Base-by-base conservation (phyloP, 768 basidiomycete genomes). In the Auriscalpium microsporum region DNA sequence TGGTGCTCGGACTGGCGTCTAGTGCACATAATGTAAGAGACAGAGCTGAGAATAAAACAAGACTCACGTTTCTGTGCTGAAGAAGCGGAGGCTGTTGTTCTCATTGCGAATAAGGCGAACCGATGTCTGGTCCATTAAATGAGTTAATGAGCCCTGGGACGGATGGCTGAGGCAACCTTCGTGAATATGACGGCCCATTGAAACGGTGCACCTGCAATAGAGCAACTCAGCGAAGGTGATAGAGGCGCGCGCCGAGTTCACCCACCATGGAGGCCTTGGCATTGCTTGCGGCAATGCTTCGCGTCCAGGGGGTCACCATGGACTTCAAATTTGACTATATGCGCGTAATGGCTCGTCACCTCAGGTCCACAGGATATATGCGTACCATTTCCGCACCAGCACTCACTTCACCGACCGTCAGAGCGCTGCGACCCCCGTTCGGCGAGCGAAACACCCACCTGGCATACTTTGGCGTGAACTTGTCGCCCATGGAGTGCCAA, bases 121-220 rank as follows among this genome's bases (percentile, higher is more conserved):
- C 10, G 67, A 69, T 2, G 69, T 70, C 66, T 67, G 44, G 8
- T 19, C 5, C 21, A 42, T 28, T 38, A 51, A 47, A 45, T 53
- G 17, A 48, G 16, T 52, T 21, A 10, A 23, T 42, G 10, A 35
- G 33, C 11, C 14, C 10, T 37, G 35, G 7, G 4, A 36, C 7
- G 8, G 10, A 16, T 11, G 17, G 36, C 10, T 23, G 28, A 28
- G 9, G n/a, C 17, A 8, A 65, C 65, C 64, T 70, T 70, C 9
- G 69, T 67, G 38, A 68, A 70, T 16, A 70, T 70, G 16, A 69
- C 69, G 4, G 67, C 68, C 69, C 69, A 69, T 48, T 70, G 69
- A 53, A 69, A 70, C 0, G 69, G 68, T 3, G 69, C 68, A 9
- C 69, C 28, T 28, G 28, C 66, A 34, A 50, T 17, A 8, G 36